Evolutionary conservation across 768 basidiomycete genomes (phyloP).

Genomic region (Inosperma sp.): DNA sequence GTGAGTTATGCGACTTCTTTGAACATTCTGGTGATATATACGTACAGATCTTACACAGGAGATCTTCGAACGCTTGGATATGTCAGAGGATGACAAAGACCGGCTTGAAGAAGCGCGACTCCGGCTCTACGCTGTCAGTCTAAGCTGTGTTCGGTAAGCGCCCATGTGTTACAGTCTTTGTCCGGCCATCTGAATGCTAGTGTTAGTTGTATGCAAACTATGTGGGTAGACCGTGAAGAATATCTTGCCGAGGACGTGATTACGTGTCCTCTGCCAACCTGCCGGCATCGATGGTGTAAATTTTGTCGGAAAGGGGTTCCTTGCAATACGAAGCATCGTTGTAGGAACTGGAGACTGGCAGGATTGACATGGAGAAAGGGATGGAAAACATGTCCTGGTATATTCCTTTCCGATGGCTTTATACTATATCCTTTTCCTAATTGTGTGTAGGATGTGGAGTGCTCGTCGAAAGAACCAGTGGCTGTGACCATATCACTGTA

Average conservation of each 20-base stretch:
- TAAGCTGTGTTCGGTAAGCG: slow-evolving; percentile 17
- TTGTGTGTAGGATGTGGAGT: slow-evolving; percentile 42
- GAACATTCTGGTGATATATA: neutral
- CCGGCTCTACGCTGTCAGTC: slow-evolving; percentile 7
- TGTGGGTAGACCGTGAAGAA: slow-evolving; percentile 23
- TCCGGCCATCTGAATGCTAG: neutral
- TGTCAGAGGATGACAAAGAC: slow-evolving; percentile 10
- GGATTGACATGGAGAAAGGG: slow-evolving; percentile 24
- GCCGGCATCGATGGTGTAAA: slow-evolving; percentile 23
- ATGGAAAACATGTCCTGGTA: slow-evolving; percentile 48
- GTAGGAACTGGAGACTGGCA: slow-evolving; percentile 24
- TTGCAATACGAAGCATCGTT: slow-evolving; percentile 17
- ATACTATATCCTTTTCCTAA: neutral
- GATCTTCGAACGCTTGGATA: slow-evolving; percentile 12
- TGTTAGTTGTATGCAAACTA: slow-evolving; percentile 23
- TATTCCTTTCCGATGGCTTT: neutral
- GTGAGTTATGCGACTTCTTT: neutral
- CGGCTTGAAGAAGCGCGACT: slow-evolving; percentile 18
- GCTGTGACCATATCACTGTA: slow-evolving; percentile 60
- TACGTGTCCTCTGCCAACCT: slow-evolving; percentile 22
- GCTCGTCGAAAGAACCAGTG: slow-evolving; percentile 44
- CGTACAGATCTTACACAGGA: slow-evolving; percentile 14
- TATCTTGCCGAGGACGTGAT: slow-evolving; percentile 17
- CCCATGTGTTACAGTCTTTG: neutral
- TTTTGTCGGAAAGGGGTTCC: slow-evolving; percentile 19